Conservation (phyloP, 768 basidiomycete genomes). For the Tricholoma flavovirens region DNA sequence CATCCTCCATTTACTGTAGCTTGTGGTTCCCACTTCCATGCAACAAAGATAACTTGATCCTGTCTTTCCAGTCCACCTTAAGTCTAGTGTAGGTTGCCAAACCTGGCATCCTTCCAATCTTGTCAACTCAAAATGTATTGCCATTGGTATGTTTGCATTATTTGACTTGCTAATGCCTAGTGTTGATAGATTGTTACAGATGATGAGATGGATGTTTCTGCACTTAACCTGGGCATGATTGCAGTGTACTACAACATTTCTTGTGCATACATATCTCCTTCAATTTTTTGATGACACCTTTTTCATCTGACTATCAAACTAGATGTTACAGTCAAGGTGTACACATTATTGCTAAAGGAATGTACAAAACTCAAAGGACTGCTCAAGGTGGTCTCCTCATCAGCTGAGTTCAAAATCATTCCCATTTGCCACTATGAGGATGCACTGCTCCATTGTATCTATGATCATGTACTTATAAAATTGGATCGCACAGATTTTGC, state of each 20-base stretch:
- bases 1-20: too few species aligned
- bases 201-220: slow-evolving; percentile 89
- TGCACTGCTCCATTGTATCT: slow-evolving; percentile 75
- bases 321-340: slow-evolving; percentile 97
- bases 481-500: slow-evolving; percentile 79
- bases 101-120: too few species aligned
- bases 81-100: too few species aligned
- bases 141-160: slow-evolving; percentile 43
- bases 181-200: slow-evolving; percentile 33
- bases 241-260: slow-evolving; percentile 95
- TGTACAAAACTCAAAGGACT: slow-evolving; percentile 95
- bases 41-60: too few species aligned
- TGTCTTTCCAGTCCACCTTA: too few species aligned
- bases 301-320: slow-evolving; percentile 13
- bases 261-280: slow-evolving; percentile 46
- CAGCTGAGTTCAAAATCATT: slow-evolving; percentile 91
- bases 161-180: neutral
- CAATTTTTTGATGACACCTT: neutral
- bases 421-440: slow-evolving; percentile 96
- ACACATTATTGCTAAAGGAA: slow-evolving; percentile 91
- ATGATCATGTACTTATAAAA: slow-evolving; percentile 96
- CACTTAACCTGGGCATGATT: slow-evolving; percentile 97
- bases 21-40: too few species aligned
- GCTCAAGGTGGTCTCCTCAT: slow-evolving; percentile 94
- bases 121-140: too few species aligned